These are phyloP conservation scores for Heritiera fomes DNA, from an alignment of 345 rosid genomes.

Conservation along the genomic window DNA sequence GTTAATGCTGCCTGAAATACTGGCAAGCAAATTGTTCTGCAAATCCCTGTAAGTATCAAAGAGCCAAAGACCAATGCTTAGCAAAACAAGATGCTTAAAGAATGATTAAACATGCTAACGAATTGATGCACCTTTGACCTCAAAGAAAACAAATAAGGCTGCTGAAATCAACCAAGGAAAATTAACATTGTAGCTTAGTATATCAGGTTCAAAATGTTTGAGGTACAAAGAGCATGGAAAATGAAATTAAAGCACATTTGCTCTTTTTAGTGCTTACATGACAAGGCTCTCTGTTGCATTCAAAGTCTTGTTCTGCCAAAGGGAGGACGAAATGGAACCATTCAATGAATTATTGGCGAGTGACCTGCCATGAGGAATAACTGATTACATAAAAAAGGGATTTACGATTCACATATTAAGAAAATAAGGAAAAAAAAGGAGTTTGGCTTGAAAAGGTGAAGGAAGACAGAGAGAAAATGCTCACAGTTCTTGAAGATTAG, in stretches of 20 bases:
- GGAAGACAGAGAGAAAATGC: slow-evolving; percentile 27
- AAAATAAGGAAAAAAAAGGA: not conserved
- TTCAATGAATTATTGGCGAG: slow-evolving; percentile 72
- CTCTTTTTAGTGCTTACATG: slow-evolving; percentile 55
- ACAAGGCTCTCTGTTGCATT: slow-evolving; percentile 51
- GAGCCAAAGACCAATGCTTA: slow-evolving; percentile 14
- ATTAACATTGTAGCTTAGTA: not conserved
- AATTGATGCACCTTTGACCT: not conserved
- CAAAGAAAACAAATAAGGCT: not conserved
- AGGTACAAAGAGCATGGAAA: not conserved
- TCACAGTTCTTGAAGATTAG: slow-evolving; percentile 72
- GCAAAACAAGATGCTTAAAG: slow-evolving; percentile 13
- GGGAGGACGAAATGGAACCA: slow-evolving; percentile 64
- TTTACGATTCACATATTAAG: slow-evolving; percentile 4
- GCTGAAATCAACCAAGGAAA: slow-evolving; percentile 13
- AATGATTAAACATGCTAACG: not conserved
- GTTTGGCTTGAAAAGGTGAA: not conserved
- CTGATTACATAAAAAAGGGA: slow-evolving; percentile 16
- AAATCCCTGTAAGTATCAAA: slow-evolving; percentile 60
- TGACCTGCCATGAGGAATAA: slow-evolving; percentile 54
- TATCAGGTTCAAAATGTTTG: slow-evolving; percentile 7
- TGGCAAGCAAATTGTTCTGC: slow-evolving; percentile 61
- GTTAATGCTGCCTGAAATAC: slow-evolving; percentile 53
- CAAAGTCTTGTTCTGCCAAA: slow-evolving; percentile 70
- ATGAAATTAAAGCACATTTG: not conserved